phyloP scores from a whole-genome alignment of 169 alveolate genomes.

The Plasmodium knowlesi region DNA sequence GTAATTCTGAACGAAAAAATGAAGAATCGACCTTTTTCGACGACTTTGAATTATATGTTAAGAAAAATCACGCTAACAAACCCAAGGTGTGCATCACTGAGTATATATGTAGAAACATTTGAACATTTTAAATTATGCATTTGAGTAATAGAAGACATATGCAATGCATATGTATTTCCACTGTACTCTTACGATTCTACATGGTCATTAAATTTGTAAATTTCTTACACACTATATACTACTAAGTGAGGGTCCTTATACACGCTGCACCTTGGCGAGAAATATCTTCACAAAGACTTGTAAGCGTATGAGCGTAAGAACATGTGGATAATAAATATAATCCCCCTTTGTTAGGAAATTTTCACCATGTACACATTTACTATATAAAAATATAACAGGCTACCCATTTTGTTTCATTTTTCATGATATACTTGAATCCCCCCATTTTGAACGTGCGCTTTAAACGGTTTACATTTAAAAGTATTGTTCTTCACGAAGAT shows the following conservation, averaged over 20 bases:
- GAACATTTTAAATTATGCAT: background rate
- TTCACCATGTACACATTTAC: background rate
- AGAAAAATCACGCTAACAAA: background rate
- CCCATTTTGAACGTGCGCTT: background rate
- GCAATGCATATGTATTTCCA: background rate
- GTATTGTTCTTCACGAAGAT: background rate
- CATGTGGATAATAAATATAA: background rate
- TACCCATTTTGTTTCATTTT: background rate
- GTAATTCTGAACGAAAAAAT: background rate
- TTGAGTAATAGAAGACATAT: background rate
- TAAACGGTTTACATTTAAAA: background rate
- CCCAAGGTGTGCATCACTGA: background rate
- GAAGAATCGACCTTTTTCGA: background rate
- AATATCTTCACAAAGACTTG: background rate
- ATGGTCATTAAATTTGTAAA: background rate
- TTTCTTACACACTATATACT: background rate
- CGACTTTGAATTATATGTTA: background rate
- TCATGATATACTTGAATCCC: background rate
- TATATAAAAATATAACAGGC: no score
- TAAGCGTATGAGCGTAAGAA: background rate
- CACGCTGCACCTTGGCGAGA: background rate
- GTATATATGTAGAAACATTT: background rate
- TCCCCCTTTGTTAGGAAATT: background rate
- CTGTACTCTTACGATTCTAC: background rate
- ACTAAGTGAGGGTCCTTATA: background rate